phyloP scores from a whole-genome alignment of 2,329 filamentous ascomycete species.

The Monosporascus cannonballus region DNA sequence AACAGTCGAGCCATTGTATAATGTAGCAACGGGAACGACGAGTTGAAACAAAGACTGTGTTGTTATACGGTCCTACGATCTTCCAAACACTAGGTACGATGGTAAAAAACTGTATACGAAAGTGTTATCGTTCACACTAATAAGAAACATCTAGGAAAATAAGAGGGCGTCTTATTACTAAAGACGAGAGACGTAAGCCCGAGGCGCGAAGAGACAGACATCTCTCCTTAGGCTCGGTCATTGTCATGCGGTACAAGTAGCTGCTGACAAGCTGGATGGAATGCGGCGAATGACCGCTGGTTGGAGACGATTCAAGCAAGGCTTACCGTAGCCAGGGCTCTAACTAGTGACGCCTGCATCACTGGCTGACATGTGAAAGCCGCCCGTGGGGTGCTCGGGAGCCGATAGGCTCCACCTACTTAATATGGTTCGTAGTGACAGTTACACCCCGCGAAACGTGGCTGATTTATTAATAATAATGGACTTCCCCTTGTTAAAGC shows the following conservation, averaged over 20 bases:
- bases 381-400: not conserved
- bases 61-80: too few species aligned
- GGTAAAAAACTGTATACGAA: too few species aligned
- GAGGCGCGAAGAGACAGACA: too few species aligned
- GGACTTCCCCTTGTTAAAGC: not conserved
- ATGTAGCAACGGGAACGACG: not conserved
- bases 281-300: too few species aligned
- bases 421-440: not conserved
- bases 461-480: not conserved
- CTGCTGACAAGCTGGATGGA: too few species aligned
- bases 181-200: too few species aligned
- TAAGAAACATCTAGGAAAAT: too few species aligned
- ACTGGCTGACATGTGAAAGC: conserved; percentile 18
- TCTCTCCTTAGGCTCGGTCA: too few species aligned
- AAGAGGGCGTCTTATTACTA: too few species aligned
- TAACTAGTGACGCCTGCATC: conserved; percentile 13
- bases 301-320: not conserved
- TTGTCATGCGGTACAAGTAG: too few species aligned
- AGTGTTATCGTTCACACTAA: too few species aligned
- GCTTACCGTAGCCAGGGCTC: not conserved
- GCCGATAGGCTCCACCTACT: not conserved
- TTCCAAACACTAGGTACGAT: too few species aligned
- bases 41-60: not conserved
- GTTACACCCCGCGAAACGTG: not conserved
- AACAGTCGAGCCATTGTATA: not conserved